These are phyloP conservation scores for Telopea speciosissima DNA, from an alignment of 177 flowering plant species.

Conservation along the genomic window DNA sequence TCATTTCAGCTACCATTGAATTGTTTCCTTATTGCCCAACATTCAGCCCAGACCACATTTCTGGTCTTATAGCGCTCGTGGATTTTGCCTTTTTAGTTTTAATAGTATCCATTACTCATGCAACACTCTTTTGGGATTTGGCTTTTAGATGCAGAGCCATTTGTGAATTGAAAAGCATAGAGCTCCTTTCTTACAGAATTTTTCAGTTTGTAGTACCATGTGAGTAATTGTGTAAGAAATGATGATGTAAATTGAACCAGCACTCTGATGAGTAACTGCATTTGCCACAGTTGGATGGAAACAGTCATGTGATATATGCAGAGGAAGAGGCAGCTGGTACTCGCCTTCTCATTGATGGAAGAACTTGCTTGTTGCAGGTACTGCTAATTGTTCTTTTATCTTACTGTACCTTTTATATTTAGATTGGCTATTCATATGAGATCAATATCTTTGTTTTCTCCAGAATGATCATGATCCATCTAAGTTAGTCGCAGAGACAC, in stretches of 20 bases:
- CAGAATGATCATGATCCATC: conserved; percentile 99
- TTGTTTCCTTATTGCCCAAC: too few relatives aligned
- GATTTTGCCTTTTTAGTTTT: too few relatives aligned
- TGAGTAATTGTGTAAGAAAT: background rate
- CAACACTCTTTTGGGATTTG: too few relatives aligned
- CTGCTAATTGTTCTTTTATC: conserved; percentile 8
- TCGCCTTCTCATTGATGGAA: conserved; percentile 98
- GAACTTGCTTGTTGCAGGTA: conserved; percentile 99
- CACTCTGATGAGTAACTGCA: conserved; percentile 5
- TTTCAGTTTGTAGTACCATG: background rate
- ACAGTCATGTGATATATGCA: conserved; percentile 98
- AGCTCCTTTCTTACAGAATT: background rate
- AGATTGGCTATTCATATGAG: background rate
- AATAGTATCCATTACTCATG: too few relatives aligned
- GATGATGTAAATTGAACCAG: background rate
- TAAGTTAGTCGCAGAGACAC: conserved; percentile 94
- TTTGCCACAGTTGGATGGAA: conserved; percentile 86
- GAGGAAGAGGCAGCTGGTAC: conserved; percentile 99
- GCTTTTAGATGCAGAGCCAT: too few relatives aligned
- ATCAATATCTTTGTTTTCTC: conserved; percentile 13
- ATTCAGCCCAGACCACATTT: too few relatives aligned
- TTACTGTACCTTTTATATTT: background rate
- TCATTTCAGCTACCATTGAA: too few relatives aligned
- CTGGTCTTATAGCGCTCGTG: too few relatives aligned
- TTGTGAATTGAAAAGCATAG: background rate